A percentile compares a stretch with the other conserved stretches of the same genome.
phyloP scores from a whole-genome alignment of 192 early-diverging fungal species.

The Backusella morwellensis region DNA sequence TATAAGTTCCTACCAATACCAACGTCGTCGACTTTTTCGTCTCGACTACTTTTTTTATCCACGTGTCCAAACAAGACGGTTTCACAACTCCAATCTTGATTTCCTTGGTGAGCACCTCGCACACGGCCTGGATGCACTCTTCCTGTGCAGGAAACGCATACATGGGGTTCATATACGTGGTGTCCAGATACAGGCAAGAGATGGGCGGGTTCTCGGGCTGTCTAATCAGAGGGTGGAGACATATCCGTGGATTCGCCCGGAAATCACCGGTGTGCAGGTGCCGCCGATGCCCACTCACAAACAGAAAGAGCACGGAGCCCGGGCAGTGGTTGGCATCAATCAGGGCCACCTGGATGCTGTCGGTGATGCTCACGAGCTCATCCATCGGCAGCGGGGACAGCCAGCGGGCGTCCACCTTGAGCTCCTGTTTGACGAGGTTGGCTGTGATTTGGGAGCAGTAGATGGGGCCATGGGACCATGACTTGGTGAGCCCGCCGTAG shows the following conservation, averaged over 20 bases:
- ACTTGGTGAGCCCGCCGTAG: slow-evolving; percentile 71
- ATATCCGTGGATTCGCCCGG: slow-evolving; percentile 61
- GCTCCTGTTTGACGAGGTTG: slow-evolving; percentile 65
- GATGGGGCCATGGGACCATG: slow-evolving; percentile 72
- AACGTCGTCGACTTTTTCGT: not conserved
- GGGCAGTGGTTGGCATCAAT: slow-evolving; percentile 89
- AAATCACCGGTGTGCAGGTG: slow-evolving; percentile 93
- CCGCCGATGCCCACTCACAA: slow-evolving; percentile 40
- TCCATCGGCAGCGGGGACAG: slow-evolving; percentile 75
- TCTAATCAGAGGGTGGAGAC: slow-evolving; percentile 51
- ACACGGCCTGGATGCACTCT: slow-evolving; percentile 58
- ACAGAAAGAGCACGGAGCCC: slow-evolving; percentile 71
- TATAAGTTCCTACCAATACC: slow-evolving; percentile 77
- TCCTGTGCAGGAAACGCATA: slow-evolving; percentile 85
- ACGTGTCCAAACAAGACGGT: not conserved
- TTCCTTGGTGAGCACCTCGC: slow-evolving; percentile 14
- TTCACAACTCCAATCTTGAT: not conserved
- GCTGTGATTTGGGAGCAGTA: slow-evolving; percentile 89
- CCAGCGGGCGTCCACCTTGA: slow-evolving; percentile 58
- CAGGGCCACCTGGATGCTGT: slow-evolving; percentile 67
- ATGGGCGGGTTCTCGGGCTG: slow-evolving; percentile 51
- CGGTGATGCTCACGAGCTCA: slow-evolving; percentile 14
- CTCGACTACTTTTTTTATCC: slow-evolving; percentile 9
- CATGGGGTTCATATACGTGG: slow-evolving; percentile 80
- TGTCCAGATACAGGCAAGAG: slow-evolving; percentile 85